A percentile compares a stretch with the other conserved stretches of the same genome.
Conservation (phyloP, 2,329 filamentous ascomycete species). For the Elsinoe arachidis region DNA sequence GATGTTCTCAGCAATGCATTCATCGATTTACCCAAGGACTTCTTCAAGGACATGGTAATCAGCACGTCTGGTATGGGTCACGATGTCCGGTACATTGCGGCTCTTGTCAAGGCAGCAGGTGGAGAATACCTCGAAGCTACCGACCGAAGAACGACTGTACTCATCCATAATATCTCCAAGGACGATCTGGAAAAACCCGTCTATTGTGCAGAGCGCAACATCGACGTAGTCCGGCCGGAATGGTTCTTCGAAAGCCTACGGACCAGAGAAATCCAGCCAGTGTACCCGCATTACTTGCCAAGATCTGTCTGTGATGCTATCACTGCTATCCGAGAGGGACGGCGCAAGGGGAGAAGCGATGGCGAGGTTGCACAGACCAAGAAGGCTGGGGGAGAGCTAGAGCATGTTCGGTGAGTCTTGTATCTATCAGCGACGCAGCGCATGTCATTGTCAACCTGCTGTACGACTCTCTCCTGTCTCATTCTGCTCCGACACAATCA, state of each 20-base stretch:
- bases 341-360: not conserved
- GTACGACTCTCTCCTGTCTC: not conserved
- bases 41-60: conserved; percentile 60
- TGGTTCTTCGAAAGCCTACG: conserved; percentile 82
- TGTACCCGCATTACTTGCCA: not conserved
- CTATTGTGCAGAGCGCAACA: conserved; percentile 62
- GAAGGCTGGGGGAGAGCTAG: not conserved
- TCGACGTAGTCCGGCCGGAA: conserved; percentile 69
- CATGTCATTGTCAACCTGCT: not conserved
- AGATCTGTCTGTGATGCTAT: conserved; percentile 1
- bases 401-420: conserved; percentile 7
- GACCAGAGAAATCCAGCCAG: conserved; percentile 23
- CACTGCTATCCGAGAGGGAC: not conserved
- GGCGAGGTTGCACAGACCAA: not conserved
- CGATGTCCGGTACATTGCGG: conserved; percentile 76
- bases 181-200: conserved; percentile 65
- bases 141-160: conserved; percentile 59
- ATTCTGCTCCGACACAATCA: too few species aligned
- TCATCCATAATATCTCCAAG: conserved; percentile 53
- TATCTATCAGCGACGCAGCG: conserved; percentile 5
- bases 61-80: conserved; percentile 81
- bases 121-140: conserved; percentile 60
- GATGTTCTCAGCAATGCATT: conserved; percentile 74
- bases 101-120: conserved; percentile 64
- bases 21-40: conserved; percentile 15